Conservation (phyloP, 148 eudicot species). For the Rhododendron mucronatum region DNA sequence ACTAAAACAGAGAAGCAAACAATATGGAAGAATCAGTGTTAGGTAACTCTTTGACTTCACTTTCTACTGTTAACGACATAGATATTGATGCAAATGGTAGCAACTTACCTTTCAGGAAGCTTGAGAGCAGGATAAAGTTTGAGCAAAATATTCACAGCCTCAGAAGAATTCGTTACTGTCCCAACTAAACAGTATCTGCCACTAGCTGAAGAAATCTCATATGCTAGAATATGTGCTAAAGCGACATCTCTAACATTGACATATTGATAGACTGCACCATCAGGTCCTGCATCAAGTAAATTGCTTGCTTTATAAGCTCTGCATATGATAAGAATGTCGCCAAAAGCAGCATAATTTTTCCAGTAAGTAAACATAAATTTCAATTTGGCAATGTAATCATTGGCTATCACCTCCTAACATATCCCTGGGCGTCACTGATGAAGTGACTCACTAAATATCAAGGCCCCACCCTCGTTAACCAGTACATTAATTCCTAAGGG, state of each 20-base stretch:
- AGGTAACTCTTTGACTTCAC: neutral
- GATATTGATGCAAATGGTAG: neutral
- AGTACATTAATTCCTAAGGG: no score
- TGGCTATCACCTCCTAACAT: no score
- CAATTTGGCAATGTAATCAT: no score
- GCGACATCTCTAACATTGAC: conserved; percentile 61
- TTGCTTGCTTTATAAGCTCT: neutral
- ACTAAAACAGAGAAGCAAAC: neutral
- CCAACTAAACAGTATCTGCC: conserved; percentile 58
- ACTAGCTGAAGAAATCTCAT: conserved; percentile 44
- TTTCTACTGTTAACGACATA: neutral
- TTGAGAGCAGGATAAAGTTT: conserved; percentile 37
- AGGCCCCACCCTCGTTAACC: no score
- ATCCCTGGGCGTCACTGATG: no score
- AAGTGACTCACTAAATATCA: no score
- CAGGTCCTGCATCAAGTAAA: conserved; percentile 24
- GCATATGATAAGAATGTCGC: neutral
- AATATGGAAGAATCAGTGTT: neutral
- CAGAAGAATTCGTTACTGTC: conserved; percentile 16
- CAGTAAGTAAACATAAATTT: no score
- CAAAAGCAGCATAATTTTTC: neutral
- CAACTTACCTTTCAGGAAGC: conserved; percentile 35
- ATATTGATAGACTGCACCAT: conserved; percentile 14
- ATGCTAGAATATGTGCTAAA: conserved; percentile 48
- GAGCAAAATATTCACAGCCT: conserved; percentile 23